Evolutionary conservation across 306 rosid species (phyloP).

Genomic region (Urtica urens): DNA sequence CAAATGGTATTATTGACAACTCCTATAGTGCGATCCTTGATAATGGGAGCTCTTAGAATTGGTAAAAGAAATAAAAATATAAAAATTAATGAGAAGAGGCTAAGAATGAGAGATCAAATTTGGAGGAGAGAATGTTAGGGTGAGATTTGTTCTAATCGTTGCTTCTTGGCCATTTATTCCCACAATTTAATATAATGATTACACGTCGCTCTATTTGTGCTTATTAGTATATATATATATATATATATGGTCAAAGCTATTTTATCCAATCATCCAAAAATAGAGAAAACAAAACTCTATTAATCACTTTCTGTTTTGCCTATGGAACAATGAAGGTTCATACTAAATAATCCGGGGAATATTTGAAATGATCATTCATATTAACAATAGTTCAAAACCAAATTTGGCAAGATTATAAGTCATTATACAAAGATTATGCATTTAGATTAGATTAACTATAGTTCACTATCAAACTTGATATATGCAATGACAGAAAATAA

Average conservation of each 20-base stretch:
- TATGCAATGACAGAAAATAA: too few relatives aligned
- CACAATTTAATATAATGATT: slow-evolving; percentile 20
- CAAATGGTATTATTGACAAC: slow-evolving; percentile 21
- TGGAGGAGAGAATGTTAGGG: slow-evolving; percentile 24
- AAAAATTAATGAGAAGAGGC: slow-evolving; percentile 15
- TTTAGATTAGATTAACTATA: too few relatives aligned
- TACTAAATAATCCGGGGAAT: too few relatives aligned
- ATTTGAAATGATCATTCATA: too few relatives aligned
- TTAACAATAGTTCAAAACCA: too few relatives aligned
- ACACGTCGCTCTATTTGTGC: slow-evolving; percentile 13
- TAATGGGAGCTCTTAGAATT: slow-evolving; percentile 47
- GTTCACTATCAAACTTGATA: too few relatives aligned
- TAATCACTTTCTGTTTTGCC: background rate
- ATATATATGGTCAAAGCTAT: background rate
- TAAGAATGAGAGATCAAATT: slow-evolving; percentile 19
- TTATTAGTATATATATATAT: background rate
- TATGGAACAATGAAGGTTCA: background rate
- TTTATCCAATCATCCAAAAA: background rate
- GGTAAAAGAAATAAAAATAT: background rate
- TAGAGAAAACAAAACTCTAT: background rate
- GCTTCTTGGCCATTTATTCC: slow-evolving; percentile 10
- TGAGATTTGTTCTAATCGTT: slow-evolving; percentile 9
- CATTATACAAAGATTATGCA: too few relatives aligned
- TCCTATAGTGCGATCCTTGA: slow-evolving; percentile 43
- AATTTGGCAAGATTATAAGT: too few relatives aligned